These are phyloP conservation scores for Aspergillus fumigatus DNA, from an alignment of 2,329 filamentous ascomycete genomes.

Conservation along the genomic window DNA sequence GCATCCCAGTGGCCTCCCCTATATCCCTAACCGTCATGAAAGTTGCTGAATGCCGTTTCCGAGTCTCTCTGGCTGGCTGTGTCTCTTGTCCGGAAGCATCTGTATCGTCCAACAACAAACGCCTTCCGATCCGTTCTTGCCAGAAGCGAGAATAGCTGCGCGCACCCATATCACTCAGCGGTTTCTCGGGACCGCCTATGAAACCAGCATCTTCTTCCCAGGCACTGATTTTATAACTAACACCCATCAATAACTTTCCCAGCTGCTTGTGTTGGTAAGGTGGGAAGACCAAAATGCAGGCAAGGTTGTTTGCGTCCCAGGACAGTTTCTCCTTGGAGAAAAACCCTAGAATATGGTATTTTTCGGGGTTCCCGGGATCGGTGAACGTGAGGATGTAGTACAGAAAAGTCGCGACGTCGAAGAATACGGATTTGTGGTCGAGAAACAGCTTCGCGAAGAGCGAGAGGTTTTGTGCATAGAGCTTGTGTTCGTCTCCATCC, in stretches of 20 bases:
- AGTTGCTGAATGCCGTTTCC: conserved; percentile 42
- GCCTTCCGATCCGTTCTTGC: conserved; percentile 77
- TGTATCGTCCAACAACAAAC: conserved; percentile 44
- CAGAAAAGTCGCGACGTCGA: conserved; percentile 89
- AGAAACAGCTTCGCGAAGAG: conserved; percentile 97
- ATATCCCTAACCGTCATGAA: conserved; percentile 65
- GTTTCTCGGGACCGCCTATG: conserved; percentile 89
- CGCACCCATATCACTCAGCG: conserved; percentile 77
- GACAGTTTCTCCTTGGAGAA: conserved; percentile 99
- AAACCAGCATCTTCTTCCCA: conserved; percentile 62
- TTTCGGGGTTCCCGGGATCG: conserved; percentile 41
- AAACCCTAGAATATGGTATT: conserved; percentile 75
- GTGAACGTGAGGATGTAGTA: conserved; percentile 88
- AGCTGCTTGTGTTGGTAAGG: conserved; percentile 91
- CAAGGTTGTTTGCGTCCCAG: conserved; percentile 97
- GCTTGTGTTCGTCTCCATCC: conserved; percentile 80
- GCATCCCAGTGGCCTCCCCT: conserved; percentile 75
- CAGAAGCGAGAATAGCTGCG: conserved; percentile 82
- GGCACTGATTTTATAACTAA: conserved; percentile 86
- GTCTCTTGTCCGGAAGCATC: conserved; percentile 27
- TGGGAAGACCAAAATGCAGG: conserved; percentile 92
- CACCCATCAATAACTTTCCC: conserved; percentile 82
- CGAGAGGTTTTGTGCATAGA: conserved; percentile 92
- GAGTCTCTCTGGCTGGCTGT: conserved; percentile 33
- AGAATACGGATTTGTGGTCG: conserved; percentile 97